Percentiles rank a stretch among this genome's conserved stretches.
Evolutionary conservation across 1,139 yeast species (phyloP).

Genomic region (Saccharomyces pastorianus): DNA sequence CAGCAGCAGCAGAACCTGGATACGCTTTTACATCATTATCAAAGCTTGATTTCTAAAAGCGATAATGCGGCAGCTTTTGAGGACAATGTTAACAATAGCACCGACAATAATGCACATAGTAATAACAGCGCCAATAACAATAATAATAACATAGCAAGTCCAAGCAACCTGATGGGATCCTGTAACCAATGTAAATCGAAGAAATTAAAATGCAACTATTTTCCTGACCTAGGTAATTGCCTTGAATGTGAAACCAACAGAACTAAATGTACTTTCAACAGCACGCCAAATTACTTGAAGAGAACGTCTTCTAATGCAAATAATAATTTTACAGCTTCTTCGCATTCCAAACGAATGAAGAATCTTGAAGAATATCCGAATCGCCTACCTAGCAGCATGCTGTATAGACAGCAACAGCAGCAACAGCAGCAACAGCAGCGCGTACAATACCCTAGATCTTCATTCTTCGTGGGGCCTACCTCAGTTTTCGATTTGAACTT

Average conservation of each 20-base stretch:
- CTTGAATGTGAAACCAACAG: slow-evolving; percentile 63
- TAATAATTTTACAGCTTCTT: slow-evolving; percentile 12
- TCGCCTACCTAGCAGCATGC: neutral
- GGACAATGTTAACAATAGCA: neutral
- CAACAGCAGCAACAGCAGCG: slow-evolving; percentile 4
- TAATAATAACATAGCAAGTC: slow-evolving; percentile 10
- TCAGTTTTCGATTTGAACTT: slow-evolving; percentile 57
- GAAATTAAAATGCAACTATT: slow-evolving; percentile 55
- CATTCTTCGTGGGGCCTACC: slow-evolving; percentile 69
- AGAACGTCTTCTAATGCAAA: neutral
- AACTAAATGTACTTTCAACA: slow-evolving; percentile 49
- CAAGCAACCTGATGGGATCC: slow-evolving; percentile 32
- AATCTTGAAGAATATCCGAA: neutral
- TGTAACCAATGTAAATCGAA: slow-evolving; percentile 66
- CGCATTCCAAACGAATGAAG: slow-evolving; percentile 10
- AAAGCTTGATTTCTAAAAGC: slow-evolving; percentile 18
- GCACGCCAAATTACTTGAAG: slow-evolving; percentile 12
- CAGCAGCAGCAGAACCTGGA: slow-evolving; percentile 19
- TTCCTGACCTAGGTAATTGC: slow-evolving; percentile 52
- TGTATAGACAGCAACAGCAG: slow-evolving; percentile 3
- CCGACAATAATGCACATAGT: neutral
- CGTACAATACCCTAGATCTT: slow-evolving; percentile 66
- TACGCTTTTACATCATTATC: slow-evolving; percentile 24
- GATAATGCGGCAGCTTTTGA: slow-evolving; percentile 8
- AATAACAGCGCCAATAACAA: neutral